phyloP scores from a whole-genome alignment of 768 basidiomycete genomes.

The Harrya chromipes region DNA sequence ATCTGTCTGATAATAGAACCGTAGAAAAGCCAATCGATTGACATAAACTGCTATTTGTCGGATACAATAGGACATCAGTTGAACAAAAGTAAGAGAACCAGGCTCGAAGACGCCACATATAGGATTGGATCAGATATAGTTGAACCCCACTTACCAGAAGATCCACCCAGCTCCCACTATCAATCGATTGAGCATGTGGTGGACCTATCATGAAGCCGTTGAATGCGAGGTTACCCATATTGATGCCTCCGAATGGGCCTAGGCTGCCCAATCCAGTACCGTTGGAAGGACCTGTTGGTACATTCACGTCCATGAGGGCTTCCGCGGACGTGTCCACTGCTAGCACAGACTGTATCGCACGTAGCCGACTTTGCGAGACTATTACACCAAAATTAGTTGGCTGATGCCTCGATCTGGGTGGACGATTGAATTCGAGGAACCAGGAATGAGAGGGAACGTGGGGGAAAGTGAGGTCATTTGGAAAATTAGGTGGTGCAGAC shows the following conservation, averaged over 20 bases:
- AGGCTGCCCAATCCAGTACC: slow-evolving; percentile 20
- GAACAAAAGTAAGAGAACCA: no score
- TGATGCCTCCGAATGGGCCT: slow-evolving; percentile 25
- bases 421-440: slow-evolving; percentile 69
- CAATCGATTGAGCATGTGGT: slow-evolving; percentile 18
- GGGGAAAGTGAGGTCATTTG: slow-evolving; percentile 26
- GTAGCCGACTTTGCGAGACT: slow-evolving; percentile 70
- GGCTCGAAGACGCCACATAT: neutral
- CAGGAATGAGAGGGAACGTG: slow-evolving; percentile 41
- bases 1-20: neutral
- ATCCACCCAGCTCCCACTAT: slow-evolving; percentile 30
- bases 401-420: slow-evolving; percentile 30
- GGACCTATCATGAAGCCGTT: slow-evolving; percentile 21
- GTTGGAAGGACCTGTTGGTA: slow-evolving; percentile 11
- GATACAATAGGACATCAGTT: no score
- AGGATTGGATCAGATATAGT: neutral
- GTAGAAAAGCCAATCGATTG: neutral
- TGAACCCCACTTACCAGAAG: slow-evolving; percentile 25
- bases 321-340: slow-evolving; percentile 31
- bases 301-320: slow-evolving; percentile 23
- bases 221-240: slow-evolving; percentile 26
- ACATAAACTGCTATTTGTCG: neutral
- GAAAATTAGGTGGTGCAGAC: slow-evolving; percentile 12
- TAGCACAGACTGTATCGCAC: slow-evolving; percentile 66
- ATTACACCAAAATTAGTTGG: slow-evolving; percentile 55